Evolutionary conservation across 306 rosid species (phyloP).

Genomic region (Ceratonia siliqua): DNA sequence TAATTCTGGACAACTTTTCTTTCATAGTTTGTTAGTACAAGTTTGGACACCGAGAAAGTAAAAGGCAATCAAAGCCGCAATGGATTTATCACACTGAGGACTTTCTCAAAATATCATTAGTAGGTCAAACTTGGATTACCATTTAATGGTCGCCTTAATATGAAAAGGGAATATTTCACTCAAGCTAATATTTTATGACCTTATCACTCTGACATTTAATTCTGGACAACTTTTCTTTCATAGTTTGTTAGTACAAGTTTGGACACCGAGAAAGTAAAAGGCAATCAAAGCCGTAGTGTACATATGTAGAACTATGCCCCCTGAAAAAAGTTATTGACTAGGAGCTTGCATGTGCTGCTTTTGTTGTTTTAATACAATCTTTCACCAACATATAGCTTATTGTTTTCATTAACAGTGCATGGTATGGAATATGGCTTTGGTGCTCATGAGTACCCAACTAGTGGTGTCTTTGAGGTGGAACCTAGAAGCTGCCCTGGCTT

Average conservation of each 20-base stretch:
- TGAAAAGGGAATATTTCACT: not conserved
- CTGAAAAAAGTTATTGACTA: constrained; percentile 5
- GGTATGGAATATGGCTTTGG: constrained; percentile 90
- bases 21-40: not conserved
- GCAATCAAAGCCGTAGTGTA: not conserved
- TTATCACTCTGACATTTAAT: not conserved
- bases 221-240: not conserved
- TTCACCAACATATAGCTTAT: constrained; percentile 34
- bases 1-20: not conserved
- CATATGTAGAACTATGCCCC: not conserved
- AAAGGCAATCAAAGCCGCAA: too few relatives aligned
- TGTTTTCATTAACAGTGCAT: constrained; percentile 62
- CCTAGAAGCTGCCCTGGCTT: constrained; percentile 96
- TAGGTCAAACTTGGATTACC: not conserved
- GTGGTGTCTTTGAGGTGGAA: constrained; percentile 97
- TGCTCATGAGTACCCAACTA: constrained; percentile 84
- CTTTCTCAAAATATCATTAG: not conserved
- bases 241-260: not conserved
- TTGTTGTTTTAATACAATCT: constrained; percentile 15
- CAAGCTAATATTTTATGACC: not conserved
- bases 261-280: not conserved
- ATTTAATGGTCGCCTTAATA: not conserved
- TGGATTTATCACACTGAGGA: not conserved
- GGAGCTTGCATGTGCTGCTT: constrained; percentile 21
- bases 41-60: not conserved